Conservation (phyloP, 805 yeast species). For the Zygosaccharomyces bisporus region DNA sequence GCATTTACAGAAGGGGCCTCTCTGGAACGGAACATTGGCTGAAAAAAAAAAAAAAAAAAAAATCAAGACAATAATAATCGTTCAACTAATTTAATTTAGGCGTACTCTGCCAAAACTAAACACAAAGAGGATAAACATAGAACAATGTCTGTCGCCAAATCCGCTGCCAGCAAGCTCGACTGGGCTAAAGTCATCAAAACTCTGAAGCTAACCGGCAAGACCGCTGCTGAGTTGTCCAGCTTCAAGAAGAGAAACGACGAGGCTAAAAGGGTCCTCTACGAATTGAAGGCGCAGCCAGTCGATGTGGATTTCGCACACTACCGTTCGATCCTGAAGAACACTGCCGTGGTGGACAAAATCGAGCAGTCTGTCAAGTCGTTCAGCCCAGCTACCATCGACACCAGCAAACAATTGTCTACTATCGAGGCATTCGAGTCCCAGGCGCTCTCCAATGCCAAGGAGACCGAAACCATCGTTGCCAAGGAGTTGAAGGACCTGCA, state of each 20-base stretch:
- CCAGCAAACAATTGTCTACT: constrained; percentile 83
- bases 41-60: too few species aligned
- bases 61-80: too few species aligned
- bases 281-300: constrained; percentile 67
- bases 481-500: constrained; percentile 82
- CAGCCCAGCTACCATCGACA: constrained; percentile 82
- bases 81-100: background rate
- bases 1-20: too few species aligned
- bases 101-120: background rate
- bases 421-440: constrained; percentile 91
- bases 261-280: constrained; percentile 78
- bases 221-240: constrained; percentile 81
- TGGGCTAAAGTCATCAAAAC: constrained; percentile 89
- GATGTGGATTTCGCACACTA: constrained; percentile 78
- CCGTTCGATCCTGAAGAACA: constrained; percentile 77
- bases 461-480: constrained; percentile 83
- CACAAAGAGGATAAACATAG: background rate
- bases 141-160: constrained; percentile 38
- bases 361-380: constrained; percentile 71
- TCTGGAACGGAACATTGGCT: too few species aligned
- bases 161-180: constrained; percentile 83
- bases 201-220: constrained; percentile 87
- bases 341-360: constrained; percentile 70
- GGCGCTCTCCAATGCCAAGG: constrained; percentile 92
- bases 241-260: constrained; percentile 99